Base-by-base conservation (phyloP, 1,284 basidiomycete species). In the Apiotrichum laibachii region DNA sequence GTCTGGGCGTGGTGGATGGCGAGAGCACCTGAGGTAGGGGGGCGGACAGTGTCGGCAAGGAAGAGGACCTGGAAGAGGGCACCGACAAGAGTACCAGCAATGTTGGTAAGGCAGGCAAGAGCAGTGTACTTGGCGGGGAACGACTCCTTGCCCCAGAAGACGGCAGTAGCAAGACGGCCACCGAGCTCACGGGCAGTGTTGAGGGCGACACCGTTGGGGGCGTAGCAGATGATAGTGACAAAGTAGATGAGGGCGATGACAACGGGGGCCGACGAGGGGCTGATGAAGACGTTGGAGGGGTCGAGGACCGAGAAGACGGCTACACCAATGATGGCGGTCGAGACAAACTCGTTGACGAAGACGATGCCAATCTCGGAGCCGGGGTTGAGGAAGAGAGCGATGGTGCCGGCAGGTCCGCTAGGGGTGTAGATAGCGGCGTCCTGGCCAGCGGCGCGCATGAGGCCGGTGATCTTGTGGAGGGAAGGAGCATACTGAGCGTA, bases 121-220 rank as follows among this genome's bases (percentile, higher is more conserved):
- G 61, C 61, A 22, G 61, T 52, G 52, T 57, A 55, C 19, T 35
- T 21, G 1, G 48, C 22, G 5, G 61, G 61, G 57, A 63, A 63
- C 1, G 34, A 50, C 26, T 37, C 22, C 9, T 21, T 31, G 26
- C 57, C 57, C 51, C 55, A 63, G 52, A 59, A 37, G 35, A 42
- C 43, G 5, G 52, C 61, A n/a, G 43, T 46, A 16, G 61, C 61
- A 7, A 63, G 21, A 22, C 61, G 61, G 15, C 46, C 48, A 12
- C 61, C 61, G n/a, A 63, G 52, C 57, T 63, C 61, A n/a, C 61
- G 57, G 7, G 61, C 57, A 2, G 57, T 56, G 57, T 63, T 63
- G 49, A 59, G 52, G 13, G 61, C 61, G 19, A 59, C 46, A 15
- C 57, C 57, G 49, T 59, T 57, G 22, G 49, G 35, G 2, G 40